phyloP scores from a whole-genome alignment of 306 rosid species.

The Benincasa hispida region DNA sequence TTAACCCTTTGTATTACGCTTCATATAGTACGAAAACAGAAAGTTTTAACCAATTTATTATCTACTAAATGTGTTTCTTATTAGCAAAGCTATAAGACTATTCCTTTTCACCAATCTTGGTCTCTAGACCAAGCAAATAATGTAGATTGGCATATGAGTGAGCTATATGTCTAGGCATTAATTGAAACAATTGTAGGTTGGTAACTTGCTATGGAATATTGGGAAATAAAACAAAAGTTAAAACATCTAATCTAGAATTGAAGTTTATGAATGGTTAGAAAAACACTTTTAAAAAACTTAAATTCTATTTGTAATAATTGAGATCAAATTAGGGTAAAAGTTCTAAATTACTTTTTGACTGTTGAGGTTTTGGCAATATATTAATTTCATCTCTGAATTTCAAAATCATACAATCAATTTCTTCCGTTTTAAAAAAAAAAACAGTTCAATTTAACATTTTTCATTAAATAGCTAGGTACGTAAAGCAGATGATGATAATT shows the following conservation, averaged over 20 bases:
- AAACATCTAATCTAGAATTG: not conserved
- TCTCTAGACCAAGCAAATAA: not conserved
- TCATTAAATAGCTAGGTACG: no score
- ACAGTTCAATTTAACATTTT: no score
- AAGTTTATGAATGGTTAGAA: not conserved
- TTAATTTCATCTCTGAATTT: no score
- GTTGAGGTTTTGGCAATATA: no score
- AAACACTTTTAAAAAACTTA: not conserved
- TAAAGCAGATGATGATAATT: no score
- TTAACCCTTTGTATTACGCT: not conserved
- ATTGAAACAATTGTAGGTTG: not conserved
- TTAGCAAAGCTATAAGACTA: not conserved
- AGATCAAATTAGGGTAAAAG: not conserved
- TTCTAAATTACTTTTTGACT: no score
- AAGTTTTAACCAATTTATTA: not conserved
- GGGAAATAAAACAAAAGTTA: not conserved
- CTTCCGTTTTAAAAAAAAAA: no score
- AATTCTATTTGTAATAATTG: not conserved
- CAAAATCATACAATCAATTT: no score
- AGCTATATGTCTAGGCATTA: conserved; percentile 4
- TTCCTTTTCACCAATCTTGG: not conserved
- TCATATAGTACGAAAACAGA: not conserved
- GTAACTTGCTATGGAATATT: not conserved
- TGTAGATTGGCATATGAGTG: not conserved
- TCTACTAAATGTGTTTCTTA: not conserved